These are phyloP conservation scores for Ceratobasidium sp. DNA, from an alignment of 1,284 basidiomycete species.

Conservation along the genomic window DNA sequence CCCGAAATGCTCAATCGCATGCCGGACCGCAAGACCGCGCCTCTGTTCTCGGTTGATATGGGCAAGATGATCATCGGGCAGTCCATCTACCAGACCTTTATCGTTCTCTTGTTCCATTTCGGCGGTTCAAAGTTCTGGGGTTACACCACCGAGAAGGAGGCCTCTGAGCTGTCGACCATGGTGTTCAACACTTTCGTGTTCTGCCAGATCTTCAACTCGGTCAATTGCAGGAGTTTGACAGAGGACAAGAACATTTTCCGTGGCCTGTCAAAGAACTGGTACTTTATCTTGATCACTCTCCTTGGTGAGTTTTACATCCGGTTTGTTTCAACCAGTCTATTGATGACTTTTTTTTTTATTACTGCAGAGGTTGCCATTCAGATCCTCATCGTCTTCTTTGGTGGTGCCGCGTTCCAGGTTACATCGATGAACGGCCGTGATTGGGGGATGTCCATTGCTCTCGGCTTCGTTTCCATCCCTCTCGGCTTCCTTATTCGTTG, in stretches of 20 bases:
- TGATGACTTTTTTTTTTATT: constrained; percentile 17
- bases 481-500: constrained; percentile 85
- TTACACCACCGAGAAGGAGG: constrained; percentile 60
- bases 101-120: constrained; percentile 93
- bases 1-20: constrained; percentile 85
- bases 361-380: constrained; percentile 84
- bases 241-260: constrained; percentile 89
- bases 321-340: background rate
- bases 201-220: constrained; percentile 93
- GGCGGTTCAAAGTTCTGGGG: constrained; percentile 78
- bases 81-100: constrained; percentile 85
- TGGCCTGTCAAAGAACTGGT: constrained; percentile 82
- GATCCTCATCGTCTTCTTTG: constrained; percentile 90
- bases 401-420: constrained; percentile 94
- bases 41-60: constrained; percentile 92
- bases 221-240: constrained; percentile 91
- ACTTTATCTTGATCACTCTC: constrained; percentile 87
- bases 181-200: constrained; percentile 99
- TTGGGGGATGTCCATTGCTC: constrained; percentile 92
- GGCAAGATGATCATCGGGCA: constrained; percentile 95
- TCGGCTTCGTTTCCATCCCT: constrained; percentile 89
- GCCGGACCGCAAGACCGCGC: constrained; percentile 88
- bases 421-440: constrained; percentile 79
- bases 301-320: constrained; percentile 69
- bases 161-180: constrained; percentile 78